These are phyloP conservation scores for Ceratobasidium sp. DNA, from an alignment of 1,284 basidiomycete species.

Conservation along the genomic window DNA sequence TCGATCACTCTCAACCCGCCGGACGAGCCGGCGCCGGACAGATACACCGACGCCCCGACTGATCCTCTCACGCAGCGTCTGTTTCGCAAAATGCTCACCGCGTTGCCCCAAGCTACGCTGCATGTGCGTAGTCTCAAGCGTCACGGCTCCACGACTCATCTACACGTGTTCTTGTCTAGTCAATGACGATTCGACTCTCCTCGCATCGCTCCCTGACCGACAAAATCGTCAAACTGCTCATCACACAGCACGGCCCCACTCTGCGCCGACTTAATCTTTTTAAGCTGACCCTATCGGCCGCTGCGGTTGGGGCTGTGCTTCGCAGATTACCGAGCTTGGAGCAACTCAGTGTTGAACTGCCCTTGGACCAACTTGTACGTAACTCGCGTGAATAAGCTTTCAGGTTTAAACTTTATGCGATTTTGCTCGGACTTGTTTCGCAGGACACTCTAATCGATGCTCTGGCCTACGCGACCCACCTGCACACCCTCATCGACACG, in stretches of 20 bases:
- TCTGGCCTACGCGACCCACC: slow-evolving; percentile 29
- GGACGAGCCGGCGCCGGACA: slow-evolving; percentile 27
- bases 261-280: slow-evolving; percentile 32
- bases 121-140: slow-evolving; percentile 27
- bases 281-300: slow-evolving; percentile 6
- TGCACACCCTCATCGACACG: slow-evolving; percentile 36
- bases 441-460: slow-evolving; percentile 40
- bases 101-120: not conserved
- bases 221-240: slow-evolving; percentile 22
- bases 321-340: slow-evolving; percentile 32
- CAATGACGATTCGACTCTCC: slow-evolving; percentile 29
- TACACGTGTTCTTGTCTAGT: slow-evolving; percentile 8
- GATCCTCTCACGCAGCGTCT: slow-evolving; percentile 31
- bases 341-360: slow-evolving; percentile 39
- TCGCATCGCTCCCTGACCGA: slow-evolving; percentile 18
- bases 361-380: slow-evolving; percentile 39
- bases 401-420: slow-evolving; percentile 4
- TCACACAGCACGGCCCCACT: slow-evolving; percentile 28
- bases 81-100: slow-evolving; percentile 21
- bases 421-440: slow-evolving; percentile 12
- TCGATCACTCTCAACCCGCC: slow-evolving; percentile 28
- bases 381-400: slow-evolving; percentile 6
- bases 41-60: slow-evolving; percentile 22
- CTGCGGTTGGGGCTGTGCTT: slow-evolving; percentile 23
- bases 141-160: slow-evolving; percentile 6